Conservation (phyloP, 805 yeast genomes). For the Candida nonsorbophila region DNA sequence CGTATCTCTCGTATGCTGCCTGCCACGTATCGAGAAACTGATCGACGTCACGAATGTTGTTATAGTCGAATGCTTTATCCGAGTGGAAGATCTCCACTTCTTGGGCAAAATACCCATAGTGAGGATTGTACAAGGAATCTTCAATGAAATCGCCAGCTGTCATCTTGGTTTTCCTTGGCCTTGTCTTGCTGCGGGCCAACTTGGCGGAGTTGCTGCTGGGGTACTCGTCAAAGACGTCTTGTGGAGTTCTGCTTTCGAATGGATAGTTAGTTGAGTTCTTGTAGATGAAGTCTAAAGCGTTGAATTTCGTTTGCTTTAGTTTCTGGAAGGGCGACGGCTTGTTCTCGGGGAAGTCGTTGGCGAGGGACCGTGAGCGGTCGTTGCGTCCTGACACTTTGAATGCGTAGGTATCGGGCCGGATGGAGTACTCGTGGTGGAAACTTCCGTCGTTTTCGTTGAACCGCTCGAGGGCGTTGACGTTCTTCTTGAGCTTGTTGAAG, state of each 20-base stretch:
- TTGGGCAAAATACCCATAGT: slow-evolving; percentile 76
- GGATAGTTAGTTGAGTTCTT: slow-evolving; percentile 38
- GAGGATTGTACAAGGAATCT: slow-evolving; percentile 75
- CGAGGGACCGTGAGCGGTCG: slow-evolving; percentile 12
- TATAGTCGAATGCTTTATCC: slow-evolving; percentile 58
- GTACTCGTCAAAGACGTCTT: slow-evolving; percentile 31
- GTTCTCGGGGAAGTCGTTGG: slow-evolving; percentile 1
- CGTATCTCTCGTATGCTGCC: slow-evolving; percentile 52
- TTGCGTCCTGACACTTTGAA: slow-evolving; percentile 28
- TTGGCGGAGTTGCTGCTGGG: slow-evolving; percentile 30
- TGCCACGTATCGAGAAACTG: slow-evolving; percentile 70
- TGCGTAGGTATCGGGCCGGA: slow-evolving; percentile 41
- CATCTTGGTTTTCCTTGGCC: slow-evolving; percentile 68
- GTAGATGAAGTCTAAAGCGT: slow-evolving; percentile 30
- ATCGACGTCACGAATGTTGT: slow-evolving; percentile 53
- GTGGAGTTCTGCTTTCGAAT: slow-evolving; percentile 30
- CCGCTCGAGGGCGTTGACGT: slow-evolving; percentile 6
- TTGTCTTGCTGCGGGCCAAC: slow-evolving; percentile 23
- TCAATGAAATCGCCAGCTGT: slow-evolving; percentile 76
- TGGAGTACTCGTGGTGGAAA: slow-evolving; percentile 38
- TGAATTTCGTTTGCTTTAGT: slow-evolving; percentile 11
- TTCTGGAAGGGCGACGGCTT: slow-evolving; percentile 9
- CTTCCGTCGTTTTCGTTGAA: slow-evolving; percentile 9
- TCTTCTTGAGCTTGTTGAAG: too few species aligned
- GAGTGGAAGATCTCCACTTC: slow-evolving; percentile 76